phyloP scores from a whole-genome alignment of 2,329 filamentous ascomycete genomes.

The Ceratocystis cacaofunesta region DNA sequence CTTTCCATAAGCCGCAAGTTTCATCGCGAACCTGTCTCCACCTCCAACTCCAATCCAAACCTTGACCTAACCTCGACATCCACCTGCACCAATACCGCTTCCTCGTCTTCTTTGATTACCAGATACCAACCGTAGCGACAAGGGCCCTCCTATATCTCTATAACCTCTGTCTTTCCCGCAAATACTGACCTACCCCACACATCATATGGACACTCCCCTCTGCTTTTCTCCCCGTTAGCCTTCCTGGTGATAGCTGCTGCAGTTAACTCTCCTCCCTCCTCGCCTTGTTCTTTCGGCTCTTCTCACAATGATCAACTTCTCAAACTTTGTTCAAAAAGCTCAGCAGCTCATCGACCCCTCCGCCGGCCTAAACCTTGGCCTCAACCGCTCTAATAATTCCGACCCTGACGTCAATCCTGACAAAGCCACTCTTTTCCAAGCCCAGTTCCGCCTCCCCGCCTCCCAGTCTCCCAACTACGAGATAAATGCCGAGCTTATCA shows the following conservation, averaged over 20 bases:
- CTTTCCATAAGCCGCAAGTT: background rate
- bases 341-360: constrained; percentile 89
- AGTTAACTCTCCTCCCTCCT: background rate
- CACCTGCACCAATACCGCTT: background rate
- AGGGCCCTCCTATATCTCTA: background rate
- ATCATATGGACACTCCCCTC: constrained; percentile 8
- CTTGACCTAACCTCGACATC: background rate
- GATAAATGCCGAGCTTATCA: constrained; percentile 88
- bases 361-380: constrained; percentile 39
- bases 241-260: constrained; percentile 10
- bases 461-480: constrained; percentile 89
- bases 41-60: background rate
- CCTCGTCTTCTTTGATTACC: background rate
- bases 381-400: constrained; percentile 41
- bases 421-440: constrained; percentile 84
- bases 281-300: background rate
- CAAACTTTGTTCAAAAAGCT: constrained; percentile 85
- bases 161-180: background rate
- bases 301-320: constrained; percentile 43
- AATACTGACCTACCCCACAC: background rate
- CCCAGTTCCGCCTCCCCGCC: constrained; percentile 87
- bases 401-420: constrained; percentile 69
- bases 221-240: constrained; percentile 16
- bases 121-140: background rate
- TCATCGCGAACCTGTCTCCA: background rate